Percentiles rank a stretch among this genome's conserved stretches.
phyloP scores from a whole-genome alignment of 371 early-diverging fungal genomes.

The Mucor saturninus region DNA sequence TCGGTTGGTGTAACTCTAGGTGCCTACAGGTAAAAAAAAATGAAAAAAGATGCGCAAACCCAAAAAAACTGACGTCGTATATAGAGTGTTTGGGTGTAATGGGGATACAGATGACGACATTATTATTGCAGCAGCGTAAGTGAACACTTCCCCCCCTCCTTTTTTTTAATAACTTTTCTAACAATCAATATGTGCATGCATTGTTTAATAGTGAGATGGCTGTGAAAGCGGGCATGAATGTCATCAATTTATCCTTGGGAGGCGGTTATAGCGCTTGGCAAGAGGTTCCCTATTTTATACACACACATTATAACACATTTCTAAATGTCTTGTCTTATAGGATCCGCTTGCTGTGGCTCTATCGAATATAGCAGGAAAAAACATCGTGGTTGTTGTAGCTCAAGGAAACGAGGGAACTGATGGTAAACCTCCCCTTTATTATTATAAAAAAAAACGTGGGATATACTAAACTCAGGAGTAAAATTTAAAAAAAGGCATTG shows the following conservation, averaged over 20 bases:
- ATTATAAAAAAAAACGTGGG: not conserved
- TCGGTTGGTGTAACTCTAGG: conserved; percentile 31
- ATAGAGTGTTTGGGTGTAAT: conserved; percentile 33
- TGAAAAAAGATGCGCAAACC: not conserved
- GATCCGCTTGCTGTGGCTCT: conserved; percentile 15
- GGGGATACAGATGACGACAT: conserved; percentile 37
- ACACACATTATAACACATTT: not conserved
- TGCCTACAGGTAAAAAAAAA: conserved; percentile 32
- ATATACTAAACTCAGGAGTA: not conserved
- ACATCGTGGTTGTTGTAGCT: conserved; percentile 27
- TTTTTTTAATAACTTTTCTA: too few relatives aligned
- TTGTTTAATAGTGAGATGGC: conserved; percentile 2
- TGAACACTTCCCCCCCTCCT: not conserved
- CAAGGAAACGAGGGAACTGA: conserved; percentile 43
- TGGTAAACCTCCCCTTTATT: conserved; percentile 14
- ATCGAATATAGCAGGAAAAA: conserved; percentile 7
- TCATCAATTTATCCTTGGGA: conserved; percentile 35
- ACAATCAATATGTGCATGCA: too few relatives aligned
- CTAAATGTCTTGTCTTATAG: not conserved
- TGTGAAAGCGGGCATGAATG: conserved; percentile 29
- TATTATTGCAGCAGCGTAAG: conserved; percentile 37
- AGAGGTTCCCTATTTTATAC: conserved; percentile 29
- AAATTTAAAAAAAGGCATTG: conserved; percentile 5
- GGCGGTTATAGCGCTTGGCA: conserved; percentile 56
- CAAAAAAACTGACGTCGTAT: not conserved